These are phyloP conservation scores for Phytophthora idaei DNA, from an alignment of 352 stramenopile species.

Conservation along the genomic window DNA sequence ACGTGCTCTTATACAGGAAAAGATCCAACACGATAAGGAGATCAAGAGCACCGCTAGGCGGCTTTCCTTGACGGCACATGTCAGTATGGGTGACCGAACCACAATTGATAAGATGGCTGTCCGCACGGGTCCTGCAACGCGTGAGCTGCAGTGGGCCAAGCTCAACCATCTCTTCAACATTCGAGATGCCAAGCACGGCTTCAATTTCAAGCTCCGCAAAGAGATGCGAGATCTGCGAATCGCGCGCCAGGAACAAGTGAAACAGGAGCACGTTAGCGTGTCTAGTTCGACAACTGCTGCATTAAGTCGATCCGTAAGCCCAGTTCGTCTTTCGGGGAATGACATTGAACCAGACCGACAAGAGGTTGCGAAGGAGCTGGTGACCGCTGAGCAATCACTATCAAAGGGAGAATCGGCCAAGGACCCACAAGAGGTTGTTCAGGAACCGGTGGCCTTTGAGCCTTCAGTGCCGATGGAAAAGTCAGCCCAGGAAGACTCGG, in stretches of 20 bases:
- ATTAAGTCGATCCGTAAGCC: slow-evolving; percentile 39
- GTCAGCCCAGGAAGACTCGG: background rate
- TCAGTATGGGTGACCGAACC: slow-evolving; percentile 55
- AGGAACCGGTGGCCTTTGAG: background rate
- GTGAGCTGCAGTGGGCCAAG: slow-evolving; percentile 69
- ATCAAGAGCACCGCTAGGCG: slow-evolving; percentile 64
- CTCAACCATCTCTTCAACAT: slow-evolving; percentile 58
- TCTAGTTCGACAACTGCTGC: slow-evolving; percentile 37
- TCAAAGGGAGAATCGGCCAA: background rate
- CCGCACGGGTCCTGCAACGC: slow-evolving; percentile 55
- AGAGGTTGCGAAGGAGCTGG: slow-evolving; percentile 3
- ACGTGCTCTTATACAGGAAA: slow-evolving; percentile 66
- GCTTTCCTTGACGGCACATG: slow-evolving; percentile 66
- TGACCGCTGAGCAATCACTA: background rate
- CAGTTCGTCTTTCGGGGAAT: slow-evolving; percentile 12
- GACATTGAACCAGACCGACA: background rate
- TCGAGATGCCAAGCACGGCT: slow-evolving; percentile 66
- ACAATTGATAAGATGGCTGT: slow-evolving; percentile 62
- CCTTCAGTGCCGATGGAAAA: background rate
- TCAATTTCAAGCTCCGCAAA: slow-evolving; percentile 79
- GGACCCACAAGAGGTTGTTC: background rate
- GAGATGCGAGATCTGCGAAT: slow-evolving; percentile 52
- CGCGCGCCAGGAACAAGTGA: slow-evolving; percentile 18
- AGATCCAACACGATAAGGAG: slow-evolving; percentile 71
- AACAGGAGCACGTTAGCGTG: slow-evolving; percentile 28